phyloP scores from a whole-genome alignment of 208 protist genomes.

The Wallacemonas collosoma region DNA sequence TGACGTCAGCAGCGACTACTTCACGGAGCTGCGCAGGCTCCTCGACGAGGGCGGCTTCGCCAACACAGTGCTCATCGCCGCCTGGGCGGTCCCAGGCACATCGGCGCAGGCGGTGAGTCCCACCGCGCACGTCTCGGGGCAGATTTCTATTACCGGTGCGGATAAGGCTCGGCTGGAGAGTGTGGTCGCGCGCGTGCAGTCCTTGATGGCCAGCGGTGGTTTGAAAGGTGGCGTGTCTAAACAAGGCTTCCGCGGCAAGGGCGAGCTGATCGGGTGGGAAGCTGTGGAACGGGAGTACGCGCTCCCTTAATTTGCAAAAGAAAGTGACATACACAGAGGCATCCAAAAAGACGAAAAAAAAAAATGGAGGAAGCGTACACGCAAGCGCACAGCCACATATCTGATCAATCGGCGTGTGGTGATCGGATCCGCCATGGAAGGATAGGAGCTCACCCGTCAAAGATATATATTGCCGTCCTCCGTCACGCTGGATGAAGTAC shows the following conservation, averaged over 20 bases:
- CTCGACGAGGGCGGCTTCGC: constrained; percentile 36
- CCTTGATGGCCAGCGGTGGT: constrained; percentile 35
- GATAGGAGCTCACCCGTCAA: too few relatives aligned
- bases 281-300: constrained; percentile 32
- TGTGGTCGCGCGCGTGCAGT: constrained; percentile 35
- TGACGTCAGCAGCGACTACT: constrained; percentile 72
- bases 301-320: neutral
- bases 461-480: too few relatives aligned
- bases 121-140: constrained; percentile 43
- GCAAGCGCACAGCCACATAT: too few relatives aligned
- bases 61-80: constrained; percentile 50
- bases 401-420: too few relatives aligned
- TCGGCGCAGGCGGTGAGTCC: constrained; percentile 16
- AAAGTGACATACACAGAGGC: neutral
- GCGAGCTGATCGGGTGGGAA: constrained; percentile 63
- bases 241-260: constrained; percentile 77
- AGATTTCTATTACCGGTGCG: constrained; percentile 68
- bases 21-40: constrained; percentile 38
- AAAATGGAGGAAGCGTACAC: too few relatives aligned
- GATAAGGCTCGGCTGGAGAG: constrained; percentile 37
- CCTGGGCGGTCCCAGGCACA: constrained; percentile 44
- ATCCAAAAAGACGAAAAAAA: too few relatives aligned
- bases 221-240: constrained; percentile 77
- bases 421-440: too few relatives aligned
- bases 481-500: neutral